Percentiles rank a stretch among this genome's conserved stretches.
phyloP scores from a whole-genome alignment of 352 stramenopile genomes.

The Phytophthora macrochlamydospora region DNA sequence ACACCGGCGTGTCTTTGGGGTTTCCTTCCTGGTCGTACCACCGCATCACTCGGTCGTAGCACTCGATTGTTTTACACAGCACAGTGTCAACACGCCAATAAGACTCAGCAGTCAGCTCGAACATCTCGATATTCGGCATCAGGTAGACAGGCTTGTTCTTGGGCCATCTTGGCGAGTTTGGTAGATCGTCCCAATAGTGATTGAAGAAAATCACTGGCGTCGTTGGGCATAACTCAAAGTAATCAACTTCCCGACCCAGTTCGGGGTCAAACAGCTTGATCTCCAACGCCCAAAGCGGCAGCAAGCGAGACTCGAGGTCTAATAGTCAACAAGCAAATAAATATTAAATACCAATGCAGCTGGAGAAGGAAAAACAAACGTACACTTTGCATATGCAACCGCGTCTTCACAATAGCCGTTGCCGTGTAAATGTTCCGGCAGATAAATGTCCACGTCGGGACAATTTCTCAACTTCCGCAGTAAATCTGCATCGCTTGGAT shows the following conservation, averaged over 20 bases:
- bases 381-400: constrained; percentile 54
- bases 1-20: constrained; percentile 27
- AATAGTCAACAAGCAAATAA: constrained; percentile 6
- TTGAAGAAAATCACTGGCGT: constrained; percentile 65
- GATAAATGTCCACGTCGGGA: constrained; percentile 55
- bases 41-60: constrained; percentile 37
- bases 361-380: neutral
- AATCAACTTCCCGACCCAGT: constrained; percentile 31
- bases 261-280: constrained; percentile 29
- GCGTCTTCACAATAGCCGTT: constrained; percentile 64
- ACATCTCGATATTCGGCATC: constrained; percentile 67
- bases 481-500: constrained; percentile 22
- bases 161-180: constrained; percentile 21
- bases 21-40: constrained; percentile 63
- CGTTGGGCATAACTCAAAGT: constrained; percentile 61
- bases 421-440: constrained; percentile 37
- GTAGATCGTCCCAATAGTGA: constrained; percentile 52
- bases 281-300: constrained; percentile 39
- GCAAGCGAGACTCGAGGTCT: constrained; percentile 39
- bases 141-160: constrained; percentile 49
- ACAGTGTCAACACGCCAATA: constrained; percentile 60
- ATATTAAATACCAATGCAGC: neutral
- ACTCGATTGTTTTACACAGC: constrained; percentile 64
- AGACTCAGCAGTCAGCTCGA: constrained; percentile 45
- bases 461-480: constrained; percentile 42